Base-by-base conservation (phyloP, 495 filamentous ascomycete species). In the Daldinia caldariorum region DNA sequence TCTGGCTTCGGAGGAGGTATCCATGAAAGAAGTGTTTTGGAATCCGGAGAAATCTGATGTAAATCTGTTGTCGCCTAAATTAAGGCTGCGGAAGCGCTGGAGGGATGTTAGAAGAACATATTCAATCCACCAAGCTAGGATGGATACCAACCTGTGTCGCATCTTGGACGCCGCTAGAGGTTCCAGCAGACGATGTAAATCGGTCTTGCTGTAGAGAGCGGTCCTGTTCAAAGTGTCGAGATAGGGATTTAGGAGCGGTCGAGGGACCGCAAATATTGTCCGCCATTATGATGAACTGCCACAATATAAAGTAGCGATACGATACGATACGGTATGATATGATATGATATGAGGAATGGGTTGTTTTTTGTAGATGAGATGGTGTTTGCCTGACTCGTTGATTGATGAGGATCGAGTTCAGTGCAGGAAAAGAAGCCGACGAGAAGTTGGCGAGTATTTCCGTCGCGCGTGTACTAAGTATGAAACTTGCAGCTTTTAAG, bases 171-270 rank as follows among this genome's bases (percentile, higher is more conserved):
- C 31, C 26, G 2, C 13, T 38, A 3, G 32, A 35, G 9, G 31
- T 29, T 12, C 31, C 79, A 10, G 54, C 92, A 22, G 43, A 47
- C 10, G 43, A 47, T 20, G 43, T 6, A 18, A 47, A 47, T 47
- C 43, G 88, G 74, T 97, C 94, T 78, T 97, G 94, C 72, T 97
- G 94, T 47, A 94, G 83, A 5, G 90, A 89, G 16, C 91, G 84
- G 76, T 98, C 92, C 51, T 88, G 85, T 10, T 89, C 85, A 4
- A 88, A 83, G 80, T 97, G 94, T 70, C 94, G 91, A 71, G 92
- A 87, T 71, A 97, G 90, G 73, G 87, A 91, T 75, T 95, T 91
- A 41, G 95, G 88, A 66, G 93, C 88, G 9, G 53, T 37, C 9
- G 53, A 56, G 7, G 53, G 53, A 56, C 53, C 53, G 53, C 53